Conservation (phyloP, 1,284 basidiomycete genomes). For the Gomphus bonarii region DNA sequence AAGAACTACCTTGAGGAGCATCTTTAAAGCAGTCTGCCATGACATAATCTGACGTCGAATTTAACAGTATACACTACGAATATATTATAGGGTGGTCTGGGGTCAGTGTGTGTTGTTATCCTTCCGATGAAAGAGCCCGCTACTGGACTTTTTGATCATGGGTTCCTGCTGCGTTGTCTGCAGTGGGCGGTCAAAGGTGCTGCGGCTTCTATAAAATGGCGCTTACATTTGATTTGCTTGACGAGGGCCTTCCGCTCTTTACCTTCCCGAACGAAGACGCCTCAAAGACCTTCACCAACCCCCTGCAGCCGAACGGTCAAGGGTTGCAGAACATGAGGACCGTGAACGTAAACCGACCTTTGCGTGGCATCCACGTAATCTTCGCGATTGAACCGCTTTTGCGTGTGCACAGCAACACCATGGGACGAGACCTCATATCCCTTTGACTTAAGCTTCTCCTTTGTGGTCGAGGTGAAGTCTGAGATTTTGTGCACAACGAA, state of each 20-base stretch:
- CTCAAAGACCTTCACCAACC: not conserved
- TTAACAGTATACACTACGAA: no score
- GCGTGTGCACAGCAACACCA: conserved; percentile 55
- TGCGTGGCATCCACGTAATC: conserved; percentile 64
- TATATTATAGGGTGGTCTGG: no score
- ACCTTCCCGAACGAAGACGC: not conserved
- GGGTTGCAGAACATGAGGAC: not conserved
- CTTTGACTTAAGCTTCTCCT: conserved; percentile 39
- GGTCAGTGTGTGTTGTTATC: no score
- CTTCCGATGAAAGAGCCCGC: not conserved
- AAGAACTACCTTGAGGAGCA: no score
- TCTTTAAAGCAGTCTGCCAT: no score
- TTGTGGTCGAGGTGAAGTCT: not conserved
- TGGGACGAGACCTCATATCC: conserved; percentile 43
- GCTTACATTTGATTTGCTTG: not conserved
- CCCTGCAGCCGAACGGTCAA: not conserved
- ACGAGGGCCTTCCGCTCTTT: not conserved
- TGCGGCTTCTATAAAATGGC: not conserved
- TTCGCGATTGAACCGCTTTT: conserved; percentile 43
- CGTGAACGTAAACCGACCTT: conserved; percentile 32
- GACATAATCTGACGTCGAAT: no score
- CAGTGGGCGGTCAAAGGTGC: not conserved
- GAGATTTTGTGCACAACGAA: conserved; percentile 1
- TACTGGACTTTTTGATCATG: not conserved
- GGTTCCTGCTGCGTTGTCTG: not conserved